Evolutionary conservation across 805 yeast species (phyloP).

Genomic region (Candida dajiaensis): DNA sequence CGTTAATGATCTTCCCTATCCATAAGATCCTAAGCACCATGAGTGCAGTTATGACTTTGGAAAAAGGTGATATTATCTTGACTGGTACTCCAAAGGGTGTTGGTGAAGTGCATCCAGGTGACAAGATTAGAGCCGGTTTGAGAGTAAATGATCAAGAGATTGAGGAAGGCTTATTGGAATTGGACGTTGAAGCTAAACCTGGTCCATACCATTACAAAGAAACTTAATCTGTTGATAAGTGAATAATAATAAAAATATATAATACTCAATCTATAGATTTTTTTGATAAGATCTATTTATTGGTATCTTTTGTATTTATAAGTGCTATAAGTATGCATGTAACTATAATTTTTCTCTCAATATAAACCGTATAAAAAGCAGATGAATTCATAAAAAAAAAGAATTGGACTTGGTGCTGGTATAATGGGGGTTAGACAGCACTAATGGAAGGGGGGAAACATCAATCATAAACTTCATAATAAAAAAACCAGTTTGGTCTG

Average conservation of each 20-base stretch:
- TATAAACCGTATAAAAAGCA: background rate
- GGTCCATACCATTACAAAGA: slow-evolving; percentile 55
- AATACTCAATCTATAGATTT: no score
- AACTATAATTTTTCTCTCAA: background rate
- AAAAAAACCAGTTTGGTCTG: no score
- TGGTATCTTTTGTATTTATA: background rate
- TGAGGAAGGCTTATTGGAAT: slow-evolving; percentile 35
- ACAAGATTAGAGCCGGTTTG: slow-evolving; percentile 60
- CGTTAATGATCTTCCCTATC: slow-evolving; percentile 83
- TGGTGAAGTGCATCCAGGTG: slow-evolving; percentile 80
- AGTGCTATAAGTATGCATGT: background rate
- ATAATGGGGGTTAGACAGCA: background rate
- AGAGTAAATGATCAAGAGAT: slow-evolving; percentile 49
- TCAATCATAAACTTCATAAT: background rate
- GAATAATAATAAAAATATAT: no score
- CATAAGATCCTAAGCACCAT: slow-evolving; percentile 74
- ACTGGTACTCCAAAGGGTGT: slow-evolving; percentile 99
- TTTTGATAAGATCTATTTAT: background rate
- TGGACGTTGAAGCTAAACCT: slow-evolving; percentile 37
- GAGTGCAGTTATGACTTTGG: slow-evolving; percentile 85
- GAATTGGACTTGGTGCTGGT: background rate
- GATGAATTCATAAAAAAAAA: background rate
- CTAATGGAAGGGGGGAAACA: background rate
- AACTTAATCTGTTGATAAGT: slow-evolving; percentile 21
- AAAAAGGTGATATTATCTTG: slow-evolving; percentile 83